phyloP scores from a whole-genome alignment of 805 yeast species.

The Candida ortonii region DNA sequence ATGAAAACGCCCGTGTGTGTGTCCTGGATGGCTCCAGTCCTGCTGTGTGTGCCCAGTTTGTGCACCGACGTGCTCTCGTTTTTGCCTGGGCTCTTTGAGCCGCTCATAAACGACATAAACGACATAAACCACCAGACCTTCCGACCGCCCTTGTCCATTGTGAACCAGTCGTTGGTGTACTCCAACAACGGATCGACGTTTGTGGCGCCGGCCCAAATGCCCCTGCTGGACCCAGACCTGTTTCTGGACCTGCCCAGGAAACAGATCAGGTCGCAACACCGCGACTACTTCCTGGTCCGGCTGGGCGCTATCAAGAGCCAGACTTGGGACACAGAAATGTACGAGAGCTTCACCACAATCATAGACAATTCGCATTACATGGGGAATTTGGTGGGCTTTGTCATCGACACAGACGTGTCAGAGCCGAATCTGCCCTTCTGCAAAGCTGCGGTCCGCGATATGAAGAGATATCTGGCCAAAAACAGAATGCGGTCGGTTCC shows the following conservation, averaged over 20 bases:
- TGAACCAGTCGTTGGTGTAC: slow-evolving; percentile 11
- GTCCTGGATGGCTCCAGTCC: too few relatives aligned
- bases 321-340: slow-evolving; percentile 38
- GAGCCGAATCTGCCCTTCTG: slow-evolving; percentile 74
- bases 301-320: slow-evolving; percentile 12
- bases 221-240: slow-evolving; percentile 5
- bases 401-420: slow-evolving; percentile 87
- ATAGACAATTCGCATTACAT: slow-evolving; percentile 69
- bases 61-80: slow-evolving; percentile 10
- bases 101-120: slow-evolving; percentile 8
- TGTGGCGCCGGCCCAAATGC: slow-evolving; percentile 6
- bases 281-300: slow-evolving; percentile 15
- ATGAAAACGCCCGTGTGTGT: too few relatives aligned
- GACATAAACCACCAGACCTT: slow-evolving; percentile 7
- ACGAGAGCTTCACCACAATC: slow-evolving; percentile 68
- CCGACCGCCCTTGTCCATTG: slow-evolving; percentile 14
- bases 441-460: slow-evolving; percentile 87
- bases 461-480: slow-evolving; percentile 59
- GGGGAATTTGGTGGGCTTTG: slow-evolving; percentile 79
- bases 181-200: slow-evolving; percentile 17
- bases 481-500: slow-evolving; percentile 36
- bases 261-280: slow-evolving; percentile 9
- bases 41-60: too few relatives aligned
- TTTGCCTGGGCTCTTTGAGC: slow-evolving; percentile 10
- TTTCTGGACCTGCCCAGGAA: slow-evolving; percentile 13